Percentiles rank a stretch among this genome's conserved stretches.
Evolutionary conservation across 345 rosid genomes (phyloP).

Genomic region (Camelina hispida): DNA sequence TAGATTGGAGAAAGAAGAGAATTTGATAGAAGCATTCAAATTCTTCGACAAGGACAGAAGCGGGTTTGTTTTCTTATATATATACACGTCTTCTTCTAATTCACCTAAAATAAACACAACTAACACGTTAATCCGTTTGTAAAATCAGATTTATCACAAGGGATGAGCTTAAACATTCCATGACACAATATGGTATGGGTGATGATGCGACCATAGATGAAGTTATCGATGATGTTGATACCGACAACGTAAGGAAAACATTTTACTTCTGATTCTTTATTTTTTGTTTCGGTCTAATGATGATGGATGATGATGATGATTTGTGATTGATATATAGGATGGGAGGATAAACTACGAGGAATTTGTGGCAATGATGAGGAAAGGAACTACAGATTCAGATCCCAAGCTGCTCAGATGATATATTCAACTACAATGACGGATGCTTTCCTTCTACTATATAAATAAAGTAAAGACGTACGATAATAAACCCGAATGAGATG

Average conservation of each 20-base stretch:
- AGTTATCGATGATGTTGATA: constrained; percentile 81
- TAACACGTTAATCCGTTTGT: not conserved
- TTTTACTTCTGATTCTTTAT: not conserved
- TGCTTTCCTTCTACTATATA: constrained; percentile 31
- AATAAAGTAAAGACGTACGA: constrained; percentile 9
- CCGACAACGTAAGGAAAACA: constrained; percentile 59
- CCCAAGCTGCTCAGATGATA: constrained; percentile 38
- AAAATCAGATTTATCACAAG: constrained; percentile 71
- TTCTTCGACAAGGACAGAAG: constrained; percentile 80
- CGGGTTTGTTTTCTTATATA: constrained; percentile 63
- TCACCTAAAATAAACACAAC: not conserved
- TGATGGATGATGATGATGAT: not conserved
- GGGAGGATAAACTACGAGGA: constrained; percentile 79
- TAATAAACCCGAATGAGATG: constrained; percentile 3
- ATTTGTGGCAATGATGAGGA: constrained; percentile 75
- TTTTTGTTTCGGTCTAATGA: not conserved
- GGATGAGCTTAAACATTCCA: constrained; percentile 78
- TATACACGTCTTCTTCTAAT: not conserved
- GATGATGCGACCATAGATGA: constrained; percentile 81
- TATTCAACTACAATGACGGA: not conserved
- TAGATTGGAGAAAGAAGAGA: constrained; percentile 82
- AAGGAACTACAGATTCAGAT: constrained; percentile 55
- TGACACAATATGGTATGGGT: constrained; percentile 75
- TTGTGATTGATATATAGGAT: constrained; percentile 50
- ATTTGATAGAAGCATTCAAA: constrained; percentile 68